A percentile compares a stretch with the other conserved stretches of the same genome.
Evolutionary conservation across 208 protist species (phyloP).

Genomic region (Phytomonas francai): DNA sequence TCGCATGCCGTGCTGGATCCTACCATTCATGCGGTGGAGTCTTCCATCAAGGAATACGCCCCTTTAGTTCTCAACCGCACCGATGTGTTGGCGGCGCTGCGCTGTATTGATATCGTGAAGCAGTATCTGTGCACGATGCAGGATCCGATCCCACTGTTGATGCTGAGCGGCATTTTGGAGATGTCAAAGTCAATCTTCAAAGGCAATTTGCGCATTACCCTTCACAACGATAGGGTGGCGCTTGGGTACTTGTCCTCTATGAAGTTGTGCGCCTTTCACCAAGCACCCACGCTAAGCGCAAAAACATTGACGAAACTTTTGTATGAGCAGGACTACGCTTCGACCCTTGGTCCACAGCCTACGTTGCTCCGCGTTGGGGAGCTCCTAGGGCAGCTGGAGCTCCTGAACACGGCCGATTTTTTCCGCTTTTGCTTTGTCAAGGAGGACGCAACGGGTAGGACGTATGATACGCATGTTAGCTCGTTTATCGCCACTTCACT

Average conservation of each 20-base stretch:
- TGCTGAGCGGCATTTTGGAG: slow-evolving; percentile 77
- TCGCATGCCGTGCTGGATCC: slow-evolving; percentile 41
- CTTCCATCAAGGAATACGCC: slow-evolving; percentile 31
- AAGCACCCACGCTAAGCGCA: slow-evolving; percentile 4
- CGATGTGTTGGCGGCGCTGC: slow-evolving; percentile 52
- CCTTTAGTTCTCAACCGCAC: slow-evolving; percentile 42
- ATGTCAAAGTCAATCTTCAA: slow-evolving; percentile 51
- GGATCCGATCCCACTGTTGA: slow-evolving; percentile 72
- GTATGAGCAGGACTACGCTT: slow-evolving; percentile 29
- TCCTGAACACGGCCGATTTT: slow-evolving; percentile 45
- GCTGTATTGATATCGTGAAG: slow-evolving; percentile 63
- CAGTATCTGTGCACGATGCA: slow-evolving; percentile 65
- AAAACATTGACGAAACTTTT: slow-evolving; percentile 14
- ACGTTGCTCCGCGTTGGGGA: slow-evolving; percentile 41
- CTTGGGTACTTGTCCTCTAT: slow-evolving; percentile 34
- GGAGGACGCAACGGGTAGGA: slow-evolving; percentile 1
- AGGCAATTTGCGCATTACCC: slow-evolving; percentile 32
- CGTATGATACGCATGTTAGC: slow-evolving; percentile 30
- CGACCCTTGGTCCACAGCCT: slow-evolving; percentile 53
- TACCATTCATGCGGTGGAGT: slow-evolving; percentile 28
- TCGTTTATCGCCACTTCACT: slow-evolving; percentile 26
- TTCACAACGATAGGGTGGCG: slow-evolving; percentile 52
- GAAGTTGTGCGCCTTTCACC: slow-evolving; percentile 32
- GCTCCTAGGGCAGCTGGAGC: slow-evolving; percentile 48
- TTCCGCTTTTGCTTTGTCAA: neutral